Conservation (phyloP, 2,329 filamentous ascomycete species). For the Microcyclosporella mali region DNA sequence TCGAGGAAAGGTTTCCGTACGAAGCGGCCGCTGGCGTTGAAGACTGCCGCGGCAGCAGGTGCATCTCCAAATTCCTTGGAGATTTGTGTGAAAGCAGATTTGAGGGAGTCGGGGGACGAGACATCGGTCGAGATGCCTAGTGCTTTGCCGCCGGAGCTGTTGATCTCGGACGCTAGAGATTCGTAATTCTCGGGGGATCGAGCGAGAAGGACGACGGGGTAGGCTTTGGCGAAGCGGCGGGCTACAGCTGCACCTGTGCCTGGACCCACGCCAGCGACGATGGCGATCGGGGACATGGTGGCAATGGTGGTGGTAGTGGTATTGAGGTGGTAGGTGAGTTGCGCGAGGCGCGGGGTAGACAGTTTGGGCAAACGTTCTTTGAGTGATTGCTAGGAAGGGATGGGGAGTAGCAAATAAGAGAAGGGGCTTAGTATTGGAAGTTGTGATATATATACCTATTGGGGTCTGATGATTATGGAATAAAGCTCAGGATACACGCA, state of each 20-base stretch:
- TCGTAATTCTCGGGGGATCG: constrained; percentile 61
- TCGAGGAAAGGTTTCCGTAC: constrained; percentile 57
- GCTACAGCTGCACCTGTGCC: constrained; percentile 62
- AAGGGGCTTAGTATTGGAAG: no score
- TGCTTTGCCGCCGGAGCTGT: constrained; percentile 59
- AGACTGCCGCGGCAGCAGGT: constrained; percentile 49
- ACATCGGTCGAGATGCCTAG: constrained; percentile 65
- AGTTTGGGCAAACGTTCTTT: background rate
- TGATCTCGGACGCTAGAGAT: constrained; percentile 63
- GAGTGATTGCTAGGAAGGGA: background rate
- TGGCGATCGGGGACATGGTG: constrained; percentile 49
- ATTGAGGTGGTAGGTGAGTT: background rate
- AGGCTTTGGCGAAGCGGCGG: constrained; percentile 55
- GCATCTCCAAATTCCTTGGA: constrained; percentile 50
- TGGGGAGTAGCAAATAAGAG: no score
- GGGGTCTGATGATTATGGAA: no score
- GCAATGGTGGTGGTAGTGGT: background rate
- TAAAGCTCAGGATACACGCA: no score
- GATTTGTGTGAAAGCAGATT: constrained; percentile 58
- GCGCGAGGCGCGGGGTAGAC: constrained; percentile 1
- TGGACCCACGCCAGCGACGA: constrained; percentile 66
- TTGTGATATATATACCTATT: no score
- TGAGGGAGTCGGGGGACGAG: constrained; percentile 49
- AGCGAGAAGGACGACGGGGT: constrained; percentile 70
- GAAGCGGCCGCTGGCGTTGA: constrained; percentile 60